phyloP scores from a whole-genome alignment of 108 stramenopile genomes.

The Stephanodiscus triporus region DNA sequence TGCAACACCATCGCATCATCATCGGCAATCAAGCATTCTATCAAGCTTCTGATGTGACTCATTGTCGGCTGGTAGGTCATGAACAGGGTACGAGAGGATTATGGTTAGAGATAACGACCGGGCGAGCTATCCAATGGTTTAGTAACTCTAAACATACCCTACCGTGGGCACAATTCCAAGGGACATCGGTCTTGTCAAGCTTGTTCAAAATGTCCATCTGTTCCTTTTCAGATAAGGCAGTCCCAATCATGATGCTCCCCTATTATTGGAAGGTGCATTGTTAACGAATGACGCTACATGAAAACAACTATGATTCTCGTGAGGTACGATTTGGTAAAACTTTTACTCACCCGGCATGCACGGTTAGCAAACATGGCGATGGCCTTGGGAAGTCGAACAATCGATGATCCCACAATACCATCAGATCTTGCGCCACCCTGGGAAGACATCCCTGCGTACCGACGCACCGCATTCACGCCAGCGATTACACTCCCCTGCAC shows the following conservation, averaged over 20 bases:
- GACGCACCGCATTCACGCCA: constrained; percentile 85
- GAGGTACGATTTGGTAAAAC: background rate
- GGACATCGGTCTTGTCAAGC: constrained; percentile 84
- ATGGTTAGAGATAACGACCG: constrained; percentile 7
- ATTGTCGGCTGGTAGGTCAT: constrained; percentile 75
- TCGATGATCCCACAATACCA: constrained; percentile 41
- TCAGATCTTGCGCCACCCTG: constrained; percentile 18
- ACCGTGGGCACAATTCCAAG: constrained; percentile 93
- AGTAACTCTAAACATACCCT: constrained; percentile 19
- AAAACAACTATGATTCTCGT: background rate
- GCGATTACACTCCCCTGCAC: constrained; percentile 73
- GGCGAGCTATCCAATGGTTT: background rate
- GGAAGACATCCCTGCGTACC: constrained; percentile 58
- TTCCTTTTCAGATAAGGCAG: constrained; percentile 82
- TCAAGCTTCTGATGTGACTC: constrained; percentile 79
- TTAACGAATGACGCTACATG: background rate
- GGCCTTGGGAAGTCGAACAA: constrained; percentile 91
- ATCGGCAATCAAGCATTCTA: constrained; percentile 55
- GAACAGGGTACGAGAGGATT: constrained; percentile 50
- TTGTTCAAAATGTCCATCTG: constrained; percentile 84
- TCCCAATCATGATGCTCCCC: constrained; percentile 94
- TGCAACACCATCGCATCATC: constrained; percentile 45
- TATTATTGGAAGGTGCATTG: background rate
- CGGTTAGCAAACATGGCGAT: constrained; percentile 96
- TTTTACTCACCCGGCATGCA: constrained; percentile 77